Conservation (phyloP, 306 rosid genomes). For the Castanopsis chinensis region DNA sequence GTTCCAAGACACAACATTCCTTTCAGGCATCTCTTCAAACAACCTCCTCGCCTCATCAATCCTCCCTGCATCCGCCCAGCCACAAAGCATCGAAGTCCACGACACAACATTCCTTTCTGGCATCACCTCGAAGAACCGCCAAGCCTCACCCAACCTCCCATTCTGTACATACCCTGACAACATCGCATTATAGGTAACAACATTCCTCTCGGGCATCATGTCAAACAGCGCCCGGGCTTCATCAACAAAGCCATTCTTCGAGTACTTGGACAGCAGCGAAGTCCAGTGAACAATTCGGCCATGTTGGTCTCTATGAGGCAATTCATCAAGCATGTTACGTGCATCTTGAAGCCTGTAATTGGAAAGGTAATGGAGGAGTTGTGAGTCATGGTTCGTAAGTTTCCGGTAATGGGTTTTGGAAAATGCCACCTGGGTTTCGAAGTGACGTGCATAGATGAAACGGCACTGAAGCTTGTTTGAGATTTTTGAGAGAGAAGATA, state of each 20-base stretch:
- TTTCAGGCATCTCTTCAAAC: constrained; percentile 72
- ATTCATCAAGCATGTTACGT: constrained; percentile 36
- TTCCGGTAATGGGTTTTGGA: constrained; percentile 11
- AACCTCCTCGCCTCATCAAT: constrained; percentile 47
- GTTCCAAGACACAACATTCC: constrained; percentile 71
- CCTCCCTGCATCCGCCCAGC: constrained; percentile 42
- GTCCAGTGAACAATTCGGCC: constrained; percentile 52
- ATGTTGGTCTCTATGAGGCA: constrained; percentile 29
- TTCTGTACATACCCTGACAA: constrained; percentile 51
- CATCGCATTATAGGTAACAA: constrained; percentile 61
- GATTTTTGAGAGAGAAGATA: neutral
- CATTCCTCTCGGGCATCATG: constrained; percentile 58
- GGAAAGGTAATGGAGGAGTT: constrained; percentile 37
- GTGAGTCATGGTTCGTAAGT: constrained; percentile 33
- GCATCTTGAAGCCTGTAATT: constrained; percentile 41
- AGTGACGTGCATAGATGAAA: constrained; percentile 8
- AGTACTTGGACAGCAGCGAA: constrained; percentile 43
- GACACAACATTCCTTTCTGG: constrained; percentile 69
- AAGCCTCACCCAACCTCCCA: constrained; percentile 51
- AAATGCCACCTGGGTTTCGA: constrained; percentile 14
- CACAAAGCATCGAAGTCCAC: constrained; percentile 68
- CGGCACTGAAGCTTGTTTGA: neutral
- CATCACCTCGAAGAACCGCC: constrained; percentile 45
- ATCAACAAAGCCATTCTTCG: constrained; percentile 33
- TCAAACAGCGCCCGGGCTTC: constrained; percentile 61